A percentile compares a stretch with the other conserved stretches of the same genome.
Evolutionary conservation across 352 stramenopile genomes (phyloP).

Genomic region (Phytophthora rubi): DNA sequence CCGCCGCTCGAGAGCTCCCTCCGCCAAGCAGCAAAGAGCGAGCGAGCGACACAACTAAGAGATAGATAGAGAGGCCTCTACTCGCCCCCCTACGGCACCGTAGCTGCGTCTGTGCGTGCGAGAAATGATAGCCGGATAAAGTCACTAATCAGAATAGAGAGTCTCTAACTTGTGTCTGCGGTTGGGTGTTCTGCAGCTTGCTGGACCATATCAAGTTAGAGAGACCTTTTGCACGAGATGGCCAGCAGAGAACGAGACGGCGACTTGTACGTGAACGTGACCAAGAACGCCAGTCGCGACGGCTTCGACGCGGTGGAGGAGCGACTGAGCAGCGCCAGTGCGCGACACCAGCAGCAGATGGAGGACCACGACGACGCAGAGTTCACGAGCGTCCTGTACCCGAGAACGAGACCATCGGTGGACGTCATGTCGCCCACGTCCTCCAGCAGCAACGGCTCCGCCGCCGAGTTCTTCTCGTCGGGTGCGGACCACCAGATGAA

Average conservation of each 20-base stretch:
- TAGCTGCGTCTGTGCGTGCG: background rate
- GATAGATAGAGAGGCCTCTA: background rate
- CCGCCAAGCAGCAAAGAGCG: background rate
- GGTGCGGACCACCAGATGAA: constrained; percentile 1
- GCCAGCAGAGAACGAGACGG: constrained; percentile 28
- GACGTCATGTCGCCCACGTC: constrained; percentile 61
- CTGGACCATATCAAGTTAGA: constrained; percentile 26
- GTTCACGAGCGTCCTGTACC: constrained; percentile 40
- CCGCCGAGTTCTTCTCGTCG: constrained; percentile 30
- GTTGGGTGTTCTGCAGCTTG: constrained; percentile 4
- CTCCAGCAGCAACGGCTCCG: constrained; percentile 64
- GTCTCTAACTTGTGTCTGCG: background rate
- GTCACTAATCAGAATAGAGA: background rate
- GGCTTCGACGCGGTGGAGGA: constrained; percentile 24
- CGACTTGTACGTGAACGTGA: constrained; percentile 50
- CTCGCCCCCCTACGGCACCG: background rate
- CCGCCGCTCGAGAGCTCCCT: constrained; percentile 4
- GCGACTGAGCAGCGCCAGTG: constrained; percentile 21
- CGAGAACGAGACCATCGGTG: constrained; percentile 14
- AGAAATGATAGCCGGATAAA: background rate
- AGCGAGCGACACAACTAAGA: background rate
- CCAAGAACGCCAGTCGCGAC: constrained; percentile 29
- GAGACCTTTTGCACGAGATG: constrained; percentile 17
- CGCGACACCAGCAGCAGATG: background rate
- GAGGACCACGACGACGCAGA: constrained; percentile 30